Percentiles rank a stretch among this genome's conserved stretches.
phyloP scores from a whole-genome alignment of 2,329 filamentous ascomycete species.

The Xylaria polymorpha region DNA sequence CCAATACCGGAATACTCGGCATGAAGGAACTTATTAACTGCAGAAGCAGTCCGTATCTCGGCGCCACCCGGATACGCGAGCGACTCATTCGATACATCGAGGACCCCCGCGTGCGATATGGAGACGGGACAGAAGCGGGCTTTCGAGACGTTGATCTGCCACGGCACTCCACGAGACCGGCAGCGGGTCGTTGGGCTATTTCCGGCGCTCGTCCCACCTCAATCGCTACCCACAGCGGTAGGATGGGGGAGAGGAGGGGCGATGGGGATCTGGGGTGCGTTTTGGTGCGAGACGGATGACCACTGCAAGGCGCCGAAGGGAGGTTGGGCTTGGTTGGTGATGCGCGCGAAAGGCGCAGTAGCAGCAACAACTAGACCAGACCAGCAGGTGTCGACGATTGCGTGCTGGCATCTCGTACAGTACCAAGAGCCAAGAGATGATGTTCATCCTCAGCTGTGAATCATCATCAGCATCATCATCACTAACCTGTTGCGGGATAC shows the following conservation, averaged over 20 bases:
- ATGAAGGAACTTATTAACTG: constrained; percentile 6
- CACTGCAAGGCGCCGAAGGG: constrained; percentile 24
- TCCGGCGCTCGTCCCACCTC: constrained; percentile 26
- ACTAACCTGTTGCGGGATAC: constrained; percentile 21
- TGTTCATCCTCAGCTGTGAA: constrained; percentile 12
- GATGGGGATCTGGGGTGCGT: constrained; percentile 28
- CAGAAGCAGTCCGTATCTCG: constrained; percentile 20
- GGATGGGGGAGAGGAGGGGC: constrained; percentile 1
- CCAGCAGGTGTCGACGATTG: constrained; percentile 15
- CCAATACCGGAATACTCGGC: constrained; percentile 1
- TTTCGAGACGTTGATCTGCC: constrained; percentile 22
- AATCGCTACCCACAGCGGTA: constrained; percentile 23
- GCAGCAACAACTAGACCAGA: background rate
- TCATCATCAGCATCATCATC: constrained; percentile 6
- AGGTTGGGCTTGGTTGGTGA: constrained; percentile 10
- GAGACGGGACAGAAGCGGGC: constrained; percentile 13
- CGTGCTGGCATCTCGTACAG: constrained; percentile 11
- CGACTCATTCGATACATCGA: constrained; percentile 17
- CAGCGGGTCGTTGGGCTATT: constrained; percentile 25
- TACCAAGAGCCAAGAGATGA: constrained; percentile 5
- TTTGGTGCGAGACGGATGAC: constrained; percentile 9
- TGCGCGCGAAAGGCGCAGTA: constrained; percentile 13
- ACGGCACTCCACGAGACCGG: constrained; percentile 20
- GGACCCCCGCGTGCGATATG: constrained; percentile 15
- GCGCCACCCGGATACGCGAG: constrained; percentile 17